Percentiles rank a stretch among this genome's conserved stretches.
Conservation (phyloP, 2,329 filamentous ascomycete species). For the Colletotrichum aenigma region DNA sequence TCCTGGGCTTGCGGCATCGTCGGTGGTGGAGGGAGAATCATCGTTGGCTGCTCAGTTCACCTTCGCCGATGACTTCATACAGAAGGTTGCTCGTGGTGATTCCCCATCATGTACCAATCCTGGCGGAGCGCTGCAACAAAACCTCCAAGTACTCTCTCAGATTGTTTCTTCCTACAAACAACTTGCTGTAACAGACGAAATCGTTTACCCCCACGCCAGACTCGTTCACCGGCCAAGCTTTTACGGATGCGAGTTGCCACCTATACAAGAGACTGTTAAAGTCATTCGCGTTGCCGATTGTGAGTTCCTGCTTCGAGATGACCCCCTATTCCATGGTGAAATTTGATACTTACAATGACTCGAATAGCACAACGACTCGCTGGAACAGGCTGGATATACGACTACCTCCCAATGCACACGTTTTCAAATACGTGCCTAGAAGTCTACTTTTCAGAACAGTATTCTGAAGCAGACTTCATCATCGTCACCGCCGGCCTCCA, state of each 20-base stretch:
- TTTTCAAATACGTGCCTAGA: slow-evolving; percentile 36
- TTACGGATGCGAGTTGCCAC: slow-evolving; percentile 9
- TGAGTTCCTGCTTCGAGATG: not conserved
- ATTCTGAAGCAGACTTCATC: slow-evolving; percentile 35
- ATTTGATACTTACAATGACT: too few species aligned
- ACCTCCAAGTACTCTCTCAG: slow-evolving; percentile 35
- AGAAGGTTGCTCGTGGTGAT: slow-evolving; percentile 36
- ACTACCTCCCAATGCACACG: slow-evolving; percentile 29
- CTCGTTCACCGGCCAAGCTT: not conserved
- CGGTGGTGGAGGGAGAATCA: slow-evolving; percentile 46
- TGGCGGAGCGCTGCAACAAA: slow-evolving; percentile 35
- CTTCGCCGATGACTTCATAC: slow-evolving; percentile 50
- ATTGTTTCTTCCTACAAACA: slow-evolving; percentile 29
- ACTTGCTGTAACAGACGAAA: slow-evolving; percentile 26
- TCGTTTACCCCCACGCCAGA: slow-evolving; percentile 27
- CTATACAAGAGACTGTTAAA: slow-evolving; percentile 14
- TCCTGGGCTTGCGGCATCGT: not conserved
- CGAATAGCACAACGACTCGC: not conserved
- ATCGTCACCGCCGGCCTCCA: slow-evolving; percentile 33
- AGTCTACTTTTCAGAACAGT: slow-evolving; percentile 36
- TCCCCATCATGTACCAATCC: slow-evolving; percentile 18
- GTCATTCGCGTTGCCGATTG: not conserved
- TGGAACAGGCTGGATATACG: slow-evolving; percentile 29
- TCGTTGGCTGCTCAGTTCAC: slow-evolving; percentile 49
- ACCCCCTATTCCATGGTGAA: too few species aligned